Evolutionary conservation across 495 filamentous ascomycete species (phyloP).

Genomic region (Penicillium manginii): DNA sequence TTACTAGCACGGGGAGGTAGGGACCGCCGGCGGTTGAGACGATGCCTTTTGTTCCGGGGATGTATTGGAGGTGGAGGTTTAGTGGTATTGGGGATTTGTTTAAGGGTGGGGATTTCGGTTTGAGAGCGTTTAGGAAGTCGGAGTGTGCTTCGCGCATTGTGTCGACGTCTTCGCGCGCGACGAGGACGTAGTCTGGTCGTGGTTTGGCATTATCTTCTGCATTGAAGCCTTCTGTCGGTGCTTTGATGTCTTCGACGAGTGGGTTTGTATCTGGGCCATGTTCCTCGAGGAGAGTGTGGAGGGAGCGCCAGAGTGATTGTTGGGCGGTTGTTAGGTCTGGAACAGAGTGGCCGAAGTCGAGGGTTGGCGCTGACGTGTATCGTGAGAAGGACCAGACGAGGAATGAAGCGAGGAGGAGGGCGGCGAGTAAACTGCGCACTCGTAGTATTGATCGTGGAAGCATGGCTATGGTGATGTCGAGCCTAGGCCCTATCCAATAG

Average conservation of each 20-base stretch:
- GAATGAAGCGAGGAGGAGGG: constrained; percentile 25
- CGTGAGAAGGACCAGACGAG: constrained; percentile 23
- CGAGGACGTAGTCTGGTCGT: constrained; percentile 18
- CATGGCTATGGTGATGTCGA: too few species aligned
- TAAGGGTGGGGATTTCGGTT: not conserved
- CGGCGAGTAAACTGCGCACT: constrained; percentile 22
- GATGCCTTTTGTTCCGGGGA: constrained; percentile 42
- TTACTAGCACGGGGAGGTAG: constrained; percentile 43
- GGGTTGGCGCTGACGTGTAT: constrained; percentile 6
- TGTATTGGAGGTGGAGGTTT: constrained; percentile 38
- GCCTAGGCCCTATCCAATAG: not conserved
- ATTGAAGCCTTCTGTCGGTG: constrained; percentile 26
- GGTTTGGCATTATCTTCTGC: constrained; percentile 8
- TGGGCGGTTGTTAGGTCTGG: constrained; percentile 19
- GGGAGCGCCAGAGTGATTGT: constrained; percentile 21
- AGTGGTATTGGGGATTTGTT: not conserved
- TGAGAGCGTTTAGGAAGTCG: constrained; percentile 35
- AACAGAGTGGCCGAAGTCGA: not conserved
- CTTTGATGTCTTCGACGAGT: constrained; percentile 18
- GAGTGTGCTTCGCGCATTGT: constrained; percentile 37
- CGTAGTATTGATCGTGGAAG: constrained; percentile 18
- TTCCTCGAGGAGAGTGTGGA: constrained; percentile 17
- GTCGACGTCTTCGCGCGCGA: constrained; percentile 22
- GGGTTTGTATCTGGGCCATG: constrained; percentile 16
- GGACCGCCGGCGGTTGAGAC: constrained; percentile 43